Base-by-base conservation (phyloP, 2,329 filamentous ascomycete species). In the Fusarium paranaense region DNA sequence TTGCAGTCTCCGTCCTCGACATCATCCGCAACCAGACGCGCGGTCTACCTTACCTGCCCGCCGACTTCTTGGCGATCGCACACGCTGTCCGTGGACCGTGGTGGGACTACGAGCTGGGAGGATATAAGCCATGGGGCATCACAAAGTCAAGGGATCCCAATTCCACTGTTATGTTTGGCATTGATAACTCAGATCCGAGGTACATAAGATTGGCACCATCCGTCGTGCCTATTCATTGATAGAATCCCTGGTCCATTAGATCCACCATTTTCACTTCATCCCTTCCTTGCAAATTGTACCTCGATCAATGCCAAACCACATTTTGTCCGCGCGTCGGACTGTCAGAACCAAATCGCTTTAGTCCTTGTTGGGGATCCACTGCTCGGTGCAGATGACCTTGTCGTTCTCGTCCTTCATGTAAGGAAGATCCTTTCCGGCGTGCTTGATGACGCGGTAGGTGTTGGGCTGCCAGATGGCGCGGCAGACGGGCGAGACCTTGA, bases 201-300 rank as follows among this genome's bases (percentile, higher is more conserved):
- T 74, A 66, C 16, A 73, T 76, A 5, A 76, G 73, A n/a, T 59
- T 76, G 42, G 73, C 69, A 5, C 74, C 74, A 0, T 67, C 74
- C 6, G 69, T 76, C 3, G 38, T 62, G 16, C 71, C 74, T 11
- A 75, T 76, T 5, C 66, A 42, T 7, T 47, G 57, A 54, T 72
- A 30, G 67, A 64, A 35, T 27, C 20, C 54, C 5, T 14, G 2
- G 6, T 59, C 20, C 37, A 45, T 45, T 45, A 57, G 38, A 56
- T 42, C 42, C 13, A 18, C 40, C 25, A 18, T 33, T 27, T 32
- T 30, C 37, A 38, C 16, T 56, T 40, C n/a, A 27, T 6, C 35
- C 22, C 27, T 56, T 35, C 52, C 42, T 52, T 50, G 7, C 18
- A 18, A 32, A 32, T 18, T 52, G 45, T 50, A 50, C 45, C 45